Percentiles rank a stretch among this genome's conserved stretches.
phyloP scores from a whole-genome alignment of 805 yeast species.

The Vanderwaltozyma polyspora region DNA sequence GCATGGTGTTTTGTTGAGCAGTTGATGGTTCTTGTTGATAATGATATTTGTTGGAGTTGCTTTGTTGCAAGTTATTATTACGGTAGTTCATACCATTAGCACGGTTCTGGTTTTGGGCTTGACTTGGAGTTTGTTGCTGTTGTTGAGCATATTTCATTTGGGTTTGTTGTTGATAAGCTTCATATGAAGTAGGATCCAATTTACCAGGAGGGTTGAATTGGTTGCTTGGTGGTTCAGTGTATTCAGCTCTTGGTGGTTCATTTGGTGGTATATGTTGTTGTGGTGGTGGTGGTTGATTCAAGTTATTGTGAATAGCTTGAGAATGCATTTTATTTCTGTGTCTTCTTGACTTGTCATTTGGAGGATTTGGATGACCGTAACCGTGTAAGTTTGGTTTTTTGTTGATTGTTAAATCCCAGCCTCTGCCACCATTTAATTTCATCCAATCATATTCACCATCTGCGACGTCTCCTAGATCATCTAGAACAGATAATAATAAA shows the following conservation, averaged over 20 bases:
- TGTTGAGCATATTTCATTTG: conserved; percentile 27
- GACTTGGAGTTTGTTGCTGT: conserved; percentile 13
- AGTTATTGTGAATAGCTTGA: conserved; percentile 9
- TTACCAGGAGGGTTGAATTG: not conserved
- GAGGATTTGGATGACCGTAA: conserved; percentile 89
- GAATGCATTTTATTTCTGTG: conserved; percentile 13
- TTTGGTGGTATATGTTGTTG: conserved; percentile 3
- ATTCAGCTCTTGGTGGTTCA: conserved; percentile 5
- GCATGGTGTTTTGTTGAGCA: conserved; percentile 10
- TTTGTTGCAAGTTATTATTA: conserved; percentile 12
- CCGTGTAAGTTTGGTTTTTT: conserved; percentile 93
- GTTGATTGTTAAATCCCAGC: conserved; percentile 86
- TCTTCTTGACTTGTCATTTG: conserved; percentile 34
- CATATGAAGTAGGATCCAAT: conserved; percentile 34
- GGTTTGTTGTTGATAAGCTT: conserved; percentile 29
- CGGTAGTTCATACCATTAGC: conserved; percentile 23
- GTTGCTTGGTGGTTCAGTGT: conserved; percentile 7
- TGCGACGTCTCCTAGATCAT: conserved; percentile 53
- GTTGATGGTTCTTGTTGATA: conserved; percentile 8
- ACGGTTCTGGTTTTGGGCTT: conserved; percentile 17
- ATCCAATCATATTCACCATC: conserved; percentile 98
- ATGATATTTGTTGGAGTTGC: conserved; percentile 8
- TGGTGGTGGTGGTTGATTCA: conserved; percentile 10
- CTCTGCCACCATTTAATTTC: conserved; percentile 88
- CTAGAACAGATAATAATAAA: conserved; percentile 67